Percentiles rank a stretch among this genome's conserved stretches.
phyloP scores from a whole-genome alignment of 306 rosid genomes.

The Ormosia emarginata region DNA sequence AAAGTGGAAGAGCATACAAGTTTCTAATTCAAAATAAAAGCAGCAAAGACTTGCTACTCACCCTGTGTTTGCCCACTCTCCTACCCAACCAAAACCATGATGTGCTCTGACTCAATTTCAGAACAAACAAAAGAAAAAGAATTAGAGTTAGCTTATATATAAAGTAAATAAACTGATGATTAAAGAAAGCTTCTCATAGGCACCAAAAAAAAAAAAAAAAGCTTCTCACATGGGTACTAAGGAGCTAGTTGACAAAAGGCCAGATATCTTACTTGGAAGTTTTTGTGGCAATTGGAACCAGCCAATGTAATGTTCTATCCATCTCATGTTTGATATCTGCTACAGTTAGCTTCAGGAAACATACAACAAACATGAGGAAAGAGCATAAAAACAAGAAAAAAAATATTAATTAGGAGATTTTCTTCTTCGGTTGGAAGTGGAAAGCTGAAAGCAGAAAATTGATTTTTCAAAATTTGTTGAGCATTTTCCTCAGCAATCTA shows the following conservation, averaged over 20 bases:
- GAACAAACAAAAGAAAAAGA: conserved; percentile 28
- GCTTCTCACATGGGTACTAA: neutral
- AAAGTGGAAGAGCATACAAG: neutral
- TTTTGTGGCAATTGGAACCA: conserved; percentile 74
- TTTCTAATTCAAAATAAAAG: neutral
- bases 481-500: neutral
- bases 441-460: conserved; percentile 12
- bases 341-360: conserved; percentile 52
- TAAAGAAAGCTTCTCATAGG: neutral
- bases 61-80: conserved; percentile 87
- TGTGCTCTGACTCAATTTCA: conserved; percentile 58
- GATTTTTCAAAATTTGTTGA: neutral
- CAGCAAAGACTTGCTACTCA: conserved; percentile 35
- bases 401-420: neutral
- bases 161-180: neutral
- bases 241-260: conserved; percentile 14
- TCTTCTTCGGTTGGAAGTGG: conserved; percentile 5
- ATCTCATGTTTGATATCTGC: conserved; percentile 69
- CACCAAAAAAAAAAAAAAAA: too few species aligned
- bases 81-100: conserved; percentile 94
- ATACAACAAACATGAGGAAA: neutral
- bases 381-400: neutral
- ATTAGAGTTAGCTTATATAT: conserved; percentile 16
- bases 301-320: conserved; percentile 74
- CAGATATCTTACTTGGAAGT: conserved; percentile 67